These are phyloP conservation scores for Fusarium torulosum DNA, from an alignment of 2,329 filamentous ascomycete species.

Conservation along the genomic window DNA sequence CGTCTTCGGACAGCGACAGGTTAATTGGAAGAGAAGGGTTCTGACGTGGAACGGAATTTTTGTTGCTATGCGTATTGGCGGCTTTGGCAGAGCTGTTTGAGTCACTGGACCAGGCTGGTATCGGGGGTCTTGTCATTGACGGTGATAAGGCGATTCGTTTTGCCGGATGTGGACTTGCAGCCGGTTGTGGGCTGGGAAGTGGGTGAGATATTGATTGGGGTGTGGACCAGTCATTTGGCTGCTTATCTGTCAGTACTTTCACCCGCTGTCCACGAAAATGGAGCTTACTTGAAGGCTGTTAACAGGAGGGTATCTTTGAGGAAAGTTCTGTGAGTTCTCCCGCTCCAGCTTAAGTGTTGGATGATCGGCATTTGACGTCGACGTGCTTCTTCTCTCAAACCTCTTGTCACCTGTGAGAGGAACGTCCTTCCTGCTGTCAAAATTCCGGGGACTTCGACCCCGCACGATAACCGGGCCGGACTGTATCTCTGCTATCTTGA, in stretches of 20 bases:
- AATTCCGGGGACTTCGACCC: constrained; percentile 92
- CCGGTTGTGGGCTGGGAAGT: constrained; percentile 48
- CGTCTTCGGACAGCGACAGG: constrained; percentile 71
- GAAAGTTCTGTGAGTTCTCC: constrained; percentile 48
- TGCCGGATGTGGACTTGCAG: constrained; percentile 60
- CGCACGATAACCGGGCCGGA: constrained; percentile 96
- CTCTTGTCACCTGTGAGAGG: constrained; percentile 73
- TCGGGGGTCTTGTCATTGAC: constrained; percentile 63
- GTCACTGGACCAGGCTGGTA: constrained; percentile 64
- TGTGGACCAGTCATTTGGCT: constrained; percentile 61
- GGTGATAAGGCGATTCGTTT: constrained; percentile 68
- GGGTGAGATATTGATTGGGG: constrained; percentile 53
- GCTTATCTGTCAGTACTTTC: constrained; percentile 43
- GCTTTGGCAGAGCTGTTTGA: constrained; percentile 44
- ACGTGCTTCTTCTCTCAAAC: constrained; percentile 60
- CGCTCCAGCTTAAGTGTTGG: constrained; percentile 52
- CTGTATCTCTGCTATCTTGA: constrained; percentile 84
- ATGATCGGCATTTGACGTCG: constrained; percentile 50
- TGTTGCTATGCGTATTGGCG: constrained; percentile 35
- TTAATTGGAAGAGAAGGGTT: constrained; percentile 59
- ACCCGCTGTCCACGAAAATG: background rate
- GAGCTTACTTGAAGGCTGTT: constrained; percentile 53
- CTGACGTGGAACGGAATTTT: constrained; percentile 45
- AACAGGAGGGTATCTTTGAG: constrained; percentile 52
- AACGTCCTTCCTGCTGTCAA: constrained; percentile 89